Evolutionary conservation across 768 basidiomycete species (phyloP).

Genomic region (Boletus reticulatus): DNA sequence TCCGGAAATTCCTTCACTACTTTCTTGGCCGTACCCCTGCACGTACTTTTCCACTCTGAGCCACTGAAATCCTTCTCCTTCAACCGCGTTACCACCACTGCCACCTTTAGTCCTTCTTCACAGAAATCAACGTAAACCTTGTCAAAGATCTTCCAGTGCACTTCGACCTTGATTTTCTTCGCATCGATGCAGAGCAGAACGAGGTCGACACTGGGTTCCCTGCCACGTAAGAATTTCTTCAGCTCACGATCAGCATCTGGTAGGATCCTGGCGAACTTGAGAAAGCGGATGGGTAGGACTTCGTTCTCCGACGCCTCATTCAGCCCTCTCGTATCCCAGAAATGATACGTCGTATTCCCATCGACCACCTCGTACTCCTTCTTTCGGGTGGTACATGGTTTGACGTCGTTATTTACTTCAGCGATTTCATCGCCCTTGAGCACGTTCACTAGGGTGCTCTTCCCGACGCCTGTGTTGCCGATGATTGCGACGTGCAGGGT

Average conservation of each 20-base stretch:
- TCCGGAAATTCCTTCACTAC: conserved; percentile 13
- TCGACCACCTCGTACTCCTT: conserved; percentile 6
- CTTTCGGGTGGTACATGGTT: conserved; percentile 17
- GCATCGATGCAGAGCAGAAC: conserved; percentile 23
- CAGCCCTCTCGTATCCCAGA: conserved; percentile 28
- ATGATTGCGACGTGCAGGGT: conserved; percentile 19
- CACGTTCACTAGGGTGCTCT: conserved; percentile 28
- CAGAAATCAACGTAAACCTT: conserved; percentile 18
- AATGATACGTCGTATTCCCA: conserved; percentile 4
- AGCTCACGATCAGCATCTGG: conserved; percentile 18
- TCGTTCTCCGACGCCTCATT: conserved; percentile 15
- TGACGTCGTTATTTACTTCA: conserved; percentile 13
- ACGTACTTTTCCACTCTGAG: conserved; percentile 18
- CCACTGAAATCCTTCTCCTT: conserved; percentile 3
- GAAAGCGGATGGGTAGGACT: background rate
- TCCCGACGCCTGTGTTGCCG: conserved; percentile 25
- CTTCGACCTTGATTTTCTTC: conserved; percentile 13
- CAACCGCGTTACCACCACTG: conserved; percentile 17
- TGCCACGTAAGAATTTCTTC: conserved; percentile 13
- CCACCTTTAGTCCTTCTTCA: conserved; percentile 7
- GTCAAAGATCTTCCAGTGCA: conserved; percentile 21
- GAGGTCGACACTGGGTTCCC: conserved; percentile 12
- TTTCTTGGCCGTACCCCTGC: conserved; percentile 3
- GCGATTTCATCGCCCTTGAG: conserved; percentile 16
- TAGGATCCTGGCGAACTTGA: background rate